Evolutionary conservation across 116 monocot genomes (phyloP).

Genomic region (Posidonia oceanica): DNA sequence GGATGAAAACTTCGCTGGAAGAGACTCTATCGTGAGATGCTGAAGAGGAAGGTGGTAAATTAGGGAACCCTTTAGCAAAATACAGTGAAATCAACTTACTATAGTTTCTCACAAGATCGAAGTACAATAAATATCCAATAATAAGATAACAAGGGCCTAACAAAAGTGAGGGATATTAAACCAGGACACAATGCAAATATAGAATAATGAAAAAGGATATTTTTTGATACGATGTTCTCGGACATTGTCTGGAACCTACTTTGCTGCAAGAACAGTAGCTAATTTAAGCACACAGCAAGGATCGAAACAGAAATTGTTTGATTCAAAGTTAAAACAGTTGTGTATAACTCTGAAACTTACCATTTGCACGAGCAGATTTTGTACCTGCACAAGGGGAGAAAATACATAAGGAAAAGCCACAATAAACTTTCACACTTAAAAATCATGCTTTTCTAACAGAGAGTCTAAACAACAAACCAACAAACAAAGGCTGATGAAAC

Average conservation of each 20-base stretch:
- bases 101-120: background rate
- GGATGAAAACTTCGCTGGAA: background rate
- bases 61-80: background rate
- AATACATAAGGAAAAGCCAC: background rate
- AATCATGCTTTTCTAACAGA: background rate
- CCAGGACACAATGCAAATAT: background rate
- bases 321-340: background rate
- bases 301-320: background rate
- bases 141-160: background rate
- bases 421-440: background rate
- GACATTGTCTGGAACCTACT: slow-evolving; percentile 75
- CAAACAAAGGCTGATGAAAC: background rate
- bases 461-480: background rate
- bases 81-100: background rate
- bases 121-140: too few species aligned
- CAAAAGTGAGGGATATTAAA: background rate
- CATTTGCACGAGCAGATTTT: slow-evolving; percentile 64
- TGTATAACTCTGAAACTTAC: slow-evolving; percentile 15
- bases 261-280: slow-evolving; percentile 42
- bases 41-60: background rate
- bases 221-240: slow-evolving; percentile 54
- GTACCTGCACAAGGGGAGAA: slow-evolving; percentile 28
- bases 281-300: slow-evolving; percentile 6
- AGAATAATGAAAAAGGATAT: slow-evolving; percentile 47
- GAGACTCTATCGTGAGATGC: background rate